Conservation (phyloP, 805 yeast genomes). For the Sugiyamaella qingdaonensis region DNA sequence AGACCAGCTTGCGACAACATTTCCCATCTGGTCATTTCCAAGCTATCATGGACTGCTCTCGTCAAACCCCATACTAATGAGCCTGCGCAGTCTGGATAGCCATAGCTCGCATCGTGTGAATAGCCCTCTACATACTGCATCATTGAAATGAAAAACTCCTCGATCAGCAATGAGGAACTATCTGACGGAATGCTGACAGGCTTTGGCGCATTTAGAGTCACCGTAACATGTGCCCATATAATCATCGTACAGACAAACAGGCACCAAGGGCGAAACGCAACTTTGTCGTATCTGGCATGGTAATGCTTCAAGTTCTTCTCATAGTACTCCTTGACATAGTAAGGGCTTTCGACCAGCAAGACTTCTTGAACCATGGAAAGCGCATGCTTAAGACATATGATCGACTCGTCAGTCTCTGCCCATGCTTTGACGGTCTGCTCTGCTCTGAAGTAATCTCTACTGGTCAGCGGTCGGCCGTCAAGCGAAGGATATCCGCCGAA, state of each 20-base stretch:
- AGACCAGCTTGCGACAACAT: slow-evolving; percentile 16
- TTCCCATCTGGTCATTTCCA: slow-evolving; percentile 27
- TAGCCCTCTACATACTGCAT: slow-evolving; percentile 11
- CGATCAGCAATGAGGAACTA: slow-evolving; percentile 16
- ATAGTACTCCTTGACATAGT: neutral
- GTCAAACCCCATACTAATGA: slow-evolving; percentile 12
- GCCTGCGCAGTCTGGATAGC: slow-evolving; percentile 6
- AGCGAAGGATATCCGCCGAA: slow-evolving; percentile 24
- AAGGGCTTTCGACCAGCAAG: slow-evolving; percentile 17
- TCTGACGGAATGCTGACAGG: neutral
- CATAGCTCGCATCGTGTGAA: slow-evolving; percentile 8
- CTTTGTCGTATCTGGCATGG: slow-evolving; percentile 22
- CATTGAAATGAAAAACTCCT: slow-evolving; percentile 18
- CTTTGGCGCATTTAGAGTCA: slow-evolving; percentile 9
- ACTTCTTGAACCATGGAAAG: slow-evolving; percentile 26
- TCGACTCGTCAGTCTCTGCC: slow-evolving; percentile 24
- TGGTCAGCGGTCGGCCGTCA: slow-evolving; percentile 16
- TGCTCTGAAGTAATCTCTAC: slow-evolving; percentile 21
- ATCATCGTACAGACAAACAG: slow-evolving; percentile 26
- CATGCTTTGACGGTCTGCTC: slow-evolving; percentile 23
- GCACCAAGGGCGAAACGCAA: slow-evolving; percentile 30
- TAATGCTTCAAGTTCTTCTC: slow-evolving; percentile 5
- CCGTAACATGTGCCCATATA: slow-evolving; percentile 24
- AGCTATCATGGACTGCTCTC: slow-evolving; percentile 19
- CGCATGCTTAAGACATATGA: slow-evolving; percentile 23